These are phyloP conservation scores for Ceratocystis colombiana DNA, from an alignment of 2,329 filamentous ascomycete species.

Conservation along the genomic window DNA sequence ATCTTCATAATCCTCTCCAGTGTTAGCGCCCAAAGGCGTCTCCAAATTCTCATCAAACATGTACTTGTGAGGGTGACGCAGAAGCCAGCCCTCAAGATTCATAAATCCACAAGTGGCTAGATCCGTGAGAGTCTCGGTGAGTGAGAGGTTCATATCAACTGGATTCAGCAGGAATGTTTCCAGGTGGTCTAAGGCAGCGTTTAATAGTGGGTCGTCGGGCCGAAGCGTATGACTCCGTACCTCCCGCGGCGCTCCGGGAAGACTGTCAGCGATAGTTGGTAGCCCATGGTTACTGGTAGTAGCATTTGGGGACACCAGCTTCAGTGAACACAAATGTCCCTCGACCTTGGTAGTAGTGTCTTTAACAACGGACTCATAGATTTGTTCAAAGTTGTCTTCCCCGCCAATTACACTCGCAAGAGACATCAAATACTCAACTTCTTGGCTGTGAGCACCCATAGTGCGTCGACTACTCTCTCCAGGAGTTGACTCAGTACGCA, in stretches of 20 bases:
- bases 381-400: conserved; percentile 58
- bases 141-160: conserved; percentile 77
- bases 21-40: conserved; percentile 29
- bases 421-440: conserved; percentile 60
- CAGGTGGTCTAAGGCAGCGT: conserved; percentile 59
- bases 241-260: conserved; percentile 52
- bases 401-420: conserved; percentile 60
- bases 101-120: conserved; percentile 78
- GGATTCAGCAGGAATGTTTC: conserved; percentile 80
- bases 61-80: conserved; percentile 59
- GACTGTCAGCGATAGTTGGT: conserved; percentile 45
- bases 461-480: conserved; percentile 51
- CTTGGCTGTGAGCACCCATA: conserved; percentile 62
- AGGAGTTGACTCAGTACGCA: conserved; percentile 52
- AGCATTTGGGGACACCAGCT: conserved; percentile 53
- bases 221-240: conserved; percentile 52
- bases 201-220: conserved; percentile 52
- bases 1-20: conserved; percentile 39
- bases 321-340: conserved; percentile 61
- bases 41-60: conserved; percentile 37
- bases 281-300: conserved; percentile 47
- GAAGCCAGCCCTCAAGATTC: conserved; percentile 79
- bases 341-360: conserved; percentile 61
- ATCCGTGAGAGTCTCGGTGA: conserved; percentile 75
- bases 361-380: conserved; percentile 61